Percentiles rank a stretch among this genome's conserved stretches.
phyloP scores from a whole-genome alignment of 2,329 filamentous ascomycete species.

The Aureobasidium sp. region DNA sequence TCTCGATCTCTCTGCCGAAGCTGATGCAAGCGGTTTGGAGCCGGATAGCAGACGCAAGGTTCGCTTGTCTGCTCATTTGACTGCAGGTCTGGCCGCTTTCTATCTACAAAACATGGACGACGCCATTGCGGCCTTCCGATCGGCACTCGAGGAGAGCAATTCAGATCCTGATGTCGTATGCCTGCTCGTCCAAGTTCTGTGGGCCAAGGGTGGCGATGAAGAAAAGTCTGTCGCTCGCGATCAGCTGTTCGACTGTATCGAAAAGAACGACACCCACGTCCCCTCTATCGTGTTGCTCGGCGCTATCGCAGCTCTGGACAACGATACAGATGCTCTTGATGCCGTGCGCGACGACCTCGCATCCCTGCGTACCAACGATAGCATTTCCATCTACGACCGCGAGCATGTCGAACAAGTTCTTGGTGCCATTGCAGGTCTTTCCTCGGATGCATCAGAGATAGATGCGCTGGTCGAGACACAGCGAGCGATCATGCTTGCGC shows the following conservation, averaged over 20 bases:
- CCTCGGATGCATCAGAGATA: slow-evolving; percentile 31
- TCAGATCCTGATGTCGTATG: slow-evolving; percentile 78
- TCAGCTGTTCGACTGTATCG: slow-evolving; percentile 73
- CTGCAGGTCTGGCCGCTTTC: slow-evolving; percentile 76
- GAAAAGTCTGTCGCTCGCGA: slow-evolving; percentile 71
- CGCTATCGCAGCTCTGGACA: slow-evolving; percentile 73
- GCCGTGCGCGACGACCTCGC: slow-evolving; percentile 75
- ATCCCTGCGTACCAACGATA: slow-evolving; percentile 60
- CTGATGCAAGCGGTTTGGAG: slow-evolving; percentile 56
- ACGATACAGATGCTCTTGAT: slow-evolving; percentile 69
- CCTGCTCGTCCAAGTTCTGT: slow-evolving; percentile 82
- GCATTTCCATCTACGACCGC: slow-evolving; percentile 57
- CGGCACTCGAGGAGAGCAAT: slow-evolving; percentile 68
- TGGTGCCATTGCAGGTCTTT: slow-evolving; percentile 60
- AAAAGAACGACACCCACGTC: slow-evolving; percentile 66
- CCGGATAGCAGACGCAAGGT: slow-evolving; percentile 60
- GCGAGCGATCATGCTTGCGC: slow-evolving; percentile 72
- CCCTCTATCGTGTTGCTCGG: slow-evolving; percentile 75
- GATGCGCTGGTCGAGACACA: slow-evolving; percentile 51
- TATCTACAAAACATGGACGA: slow-evolving; percentile 58
- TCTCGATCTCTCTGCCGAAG: slow-evolving; percentile 68
- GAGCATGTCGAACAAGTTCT: slow-evolving; percentile 67
- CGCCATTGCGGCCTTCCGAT: slow-evolving; percentile 72
- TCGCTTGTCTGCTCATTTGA: slow-evolving; percentile 77
- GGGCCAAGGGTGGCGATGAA: slow-evolving; percentile 73